Evolutionary conservation across 768 basidiomycete genomes (phyloP).

Genomic region (Fibroporia radiculosa): DNA sequence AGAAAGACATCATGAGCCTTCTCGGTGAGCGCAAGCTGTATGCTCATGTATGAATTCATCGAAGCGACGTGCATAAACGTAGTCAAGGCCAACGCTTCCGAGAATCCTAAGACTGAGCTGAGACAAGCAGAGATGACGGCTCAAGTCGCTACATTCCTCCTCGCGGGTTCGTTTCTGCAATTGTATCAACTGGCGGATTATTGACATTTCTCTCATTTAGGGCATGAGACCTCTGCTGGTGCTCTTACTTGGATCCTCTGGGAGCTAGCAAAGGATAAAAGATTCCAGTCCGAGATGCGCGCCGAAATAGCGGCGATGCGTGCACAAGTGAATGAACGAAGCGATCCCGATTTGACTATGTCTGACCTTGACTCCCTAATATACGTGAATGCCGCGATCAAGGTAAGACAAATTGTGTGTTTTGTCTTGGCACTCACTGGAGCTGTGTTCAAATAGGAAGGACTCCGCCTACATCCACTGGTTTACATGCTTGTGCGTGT

Average conservation of each 20-base stretch:
- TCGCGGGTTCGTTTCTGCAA: conserved; percentile 6
- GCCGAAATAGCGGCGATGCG: conserved; percentile 21
- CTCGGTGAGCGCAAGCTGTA: conserved; percentile 14
- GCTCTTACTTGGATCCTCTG: conserved; percentile 24
- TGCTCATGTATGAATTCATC: background rate
- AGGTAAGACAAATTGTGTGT: conserved; percentile 16
- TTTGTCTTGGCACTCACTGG: background rate
- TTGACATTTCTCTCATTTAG: conserved; percentile 3
- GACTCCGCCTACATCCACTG: conserved; percentile 26
- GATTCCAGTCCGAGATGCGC: conserved; percentile 20
- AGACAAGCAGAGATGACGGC: conserved; percentile 26
- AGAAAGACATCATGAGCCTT: conserved; percentile 28
- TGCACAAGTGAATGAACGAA: conserved; percentile 13
- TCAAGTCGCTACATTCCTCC: conserved; percentile 20
- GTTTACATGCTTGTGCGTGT: conserved; percentile 19
- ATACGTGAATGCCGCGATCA: conserved; percentile 25
- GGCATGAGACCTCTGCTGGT: conserved; percentile 26
- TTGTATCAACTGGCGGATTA: background rate
- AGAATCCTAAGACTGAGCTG: conserved; percentile 21
- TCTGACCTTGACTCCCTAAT: conserved; percentile 27
- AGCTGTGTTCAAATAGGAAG: conserved; percentile 14
- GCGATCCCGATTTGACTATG: conserved; percentile 21
- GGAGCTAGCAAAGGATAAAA: conserved; percentile 21
- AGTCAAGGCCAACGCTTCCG: conserved; percentile 25
- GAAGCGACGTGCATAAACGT: background rate